phyloP scores from a whole-genome alignment of 2,329 filamentous ascomycete genomes.

The Epichloe scottii region DNA sequence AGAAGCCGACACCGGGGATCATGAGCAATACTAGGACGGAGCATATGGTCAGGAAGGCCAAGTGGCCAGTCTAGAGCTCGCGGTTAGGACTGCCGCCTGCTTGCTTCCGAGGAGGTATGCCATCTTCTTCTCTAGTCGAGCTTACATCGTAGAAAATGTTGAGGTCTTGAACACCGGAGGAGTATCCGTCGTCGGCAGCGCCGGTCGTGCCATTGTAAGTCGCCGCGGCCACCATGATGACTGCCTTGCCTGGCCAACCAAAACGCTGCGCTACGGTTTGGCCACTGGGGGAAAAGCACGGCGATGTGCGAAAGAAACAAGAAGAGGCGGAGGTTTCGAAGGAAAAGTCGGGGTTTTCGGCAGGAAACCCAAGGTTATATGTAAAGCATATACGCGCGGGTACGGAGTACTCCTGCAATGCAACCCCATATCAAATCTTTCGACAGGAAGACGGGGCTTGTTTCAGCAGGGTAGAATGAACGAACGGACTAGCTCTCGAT shows the following conservation, averaged over 20 bases:
- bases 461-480: background rate
- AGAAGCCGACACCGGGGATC: constrained; percentile 89
- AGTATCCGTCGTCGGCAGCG: constrained; percentile 38
- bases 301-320: background rate
- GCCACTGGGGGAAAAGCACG: background rate
- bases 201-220: constrained; percentile 39
- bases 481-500: background rate
- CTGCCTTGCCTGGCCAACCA: background rate
- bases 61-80: constrained; percentile 53
- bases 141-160: constrained; percentile 75
- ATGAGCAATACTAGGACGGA: constrained; percentile 78
- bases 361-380: background rate
- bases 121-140: background rate
- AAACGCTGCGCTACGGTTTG: background rate
- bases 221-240: constrained; percentile 16
- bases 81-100: background rate
- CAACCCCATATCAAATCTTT: background rate
- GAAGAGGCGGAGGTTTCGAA: background rate
- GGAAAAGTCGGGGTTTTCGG: background rate
- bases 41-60: constrained; percentile 67
- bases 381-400: too few relatives aligned
- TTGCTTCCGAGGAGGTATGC: background rate
- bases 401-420: background rate
- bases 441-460: background rate
- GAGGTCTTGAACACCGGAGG: constrained; percentile 48